Conservation (phyloP, 2,329 filamentous ascomycete genomes). For the Neofusicoccum sp. region DNA sequence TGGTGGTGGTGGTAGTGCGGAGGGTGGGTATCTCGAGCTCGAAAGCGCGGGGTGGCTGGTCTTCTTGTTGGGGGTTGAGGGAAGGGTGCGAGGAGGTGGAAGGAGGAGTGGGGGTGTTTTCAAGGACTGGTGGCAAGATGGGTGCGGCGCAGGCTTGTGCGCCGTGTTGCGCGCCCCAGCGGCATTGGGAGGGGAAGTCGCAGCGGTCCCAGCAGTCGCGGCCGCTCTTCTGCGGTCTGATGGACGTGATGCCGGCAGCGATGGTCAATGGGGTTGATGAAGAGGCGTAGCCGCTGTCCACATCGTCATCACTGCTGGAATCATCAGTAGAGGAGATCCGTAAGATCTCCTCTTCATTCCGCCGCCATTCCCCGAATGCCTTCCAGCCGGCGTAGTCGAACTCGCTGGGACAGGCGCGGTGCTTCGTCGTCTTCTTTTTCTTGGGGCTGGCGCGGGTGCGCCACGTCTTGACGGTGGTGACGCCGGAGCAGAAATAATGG, state of each 20-base stretch:
- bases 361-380: slow-evolving; percentile 45
- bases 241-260: neutral
- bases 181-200: slow-evolving; percentile 48
- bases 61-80: neutral
- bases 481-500: slow-evolving; percentile 54
- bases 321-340: slow-evolving; percentile 24
- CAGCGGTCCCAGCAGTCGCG: slow-evolving; percentile 45
- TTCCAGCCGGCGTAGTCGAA: slow-evolving; percentile 57
- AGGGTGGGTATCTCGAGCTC: neutral
- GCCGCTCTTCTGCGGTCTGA: slow-evolving; percentile 21
- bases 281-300: slow-evolving; percentile 3
- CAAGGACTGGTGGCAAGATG: neutral
- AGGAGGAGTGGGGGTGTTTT: neutral
- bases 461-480: slow-evolving; percentile 36
- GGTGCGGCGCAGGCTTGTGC: neutral
- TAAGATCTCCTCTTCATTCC: slow-evolving; percentile 26
- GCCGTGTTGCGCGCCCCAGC: slow-evolving; percentile 31
- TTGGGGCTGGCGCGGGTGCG: slow-evolving; percentile 22
- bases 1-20: neutral
- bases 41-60: neutral
- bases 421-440: slow-evolving; percentile 25
- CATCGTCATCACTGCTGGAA: neutral
- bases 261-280: neutral
- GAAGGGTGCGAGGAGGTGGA: neutral
- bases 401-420: slow-evolving; percentile 46